Evolutionary conservation across 2,329 filamentous ascomycete species (phyloP).

Genomic region (Parastagonospora avenae): DNA sequence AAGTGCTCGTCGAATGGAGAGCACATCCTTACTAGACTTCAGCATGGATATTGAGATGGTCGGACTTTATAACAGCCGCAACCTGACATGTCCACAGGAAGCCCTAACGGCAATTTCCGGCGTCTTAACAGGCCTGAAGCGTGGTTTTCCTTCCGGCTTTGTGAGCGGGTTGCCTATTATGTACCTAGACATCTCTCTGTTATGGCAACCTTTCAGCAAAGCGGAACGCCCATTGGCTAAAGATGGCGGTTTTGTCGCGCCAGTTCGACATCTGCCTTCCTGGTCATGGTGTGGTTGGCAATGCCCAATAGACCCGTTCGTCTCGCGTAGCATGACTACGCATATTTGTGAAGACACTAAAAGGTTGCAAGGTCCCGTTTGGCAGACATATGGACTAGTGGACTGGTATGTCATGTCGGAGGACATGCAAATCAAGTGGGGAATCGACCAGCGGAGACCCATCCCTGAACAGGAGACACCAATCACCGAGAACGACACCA

Average conservation of each 20-base stretch:
- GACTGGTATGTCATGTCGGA: conserved; percentile 7
- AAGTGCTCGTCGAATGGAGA: conserved; percentile 2
- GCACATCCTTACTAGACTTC: conserved; percentile 7
- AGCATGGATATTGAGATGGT: conserved; percentile 4
- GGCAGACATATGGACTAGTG: conserved; percentile 2
- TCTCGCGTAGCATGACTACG: conserved; percentile 2
- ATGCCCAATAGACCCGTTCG: conserved; percentile 8
- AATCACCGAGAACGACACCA: too few species aligned
- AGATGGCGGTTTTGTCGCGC: not conserved
- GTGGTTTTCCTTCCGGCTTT: conserved; percentile 5
- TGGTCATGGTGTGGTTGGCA: conserved; percentile 16
- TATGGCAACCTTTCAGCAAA: conserved; percentile 11
- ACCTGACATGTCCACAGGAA: conserved; percentile 13
- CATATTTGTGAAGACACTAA: conserved; percentile 1
- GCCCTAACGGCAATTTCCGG: conserved; percentile 7
- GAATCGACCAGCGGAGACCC: not conserved
- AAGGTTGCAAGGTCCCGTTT: not conserved
- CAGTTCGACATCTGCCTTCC: conserved; percentile 1
- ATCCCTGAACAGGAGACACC: too few species aligned
- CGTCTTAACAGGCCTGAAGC: conserved; percentile 1
- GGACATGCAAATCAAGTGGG: conserved; percentile 3
- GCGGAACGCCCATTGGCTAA: conserved; percentile 4
- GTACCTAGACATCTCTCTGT: conserved; percentile 8
- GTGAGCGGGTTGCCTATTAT: conserved; percentile 6
- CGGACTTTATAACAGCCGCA: conserved; percentile 10